Evolutionary conservation across 169 alveolate species (phyloP).

Genomic region (Plasmodium inui): DNA sequence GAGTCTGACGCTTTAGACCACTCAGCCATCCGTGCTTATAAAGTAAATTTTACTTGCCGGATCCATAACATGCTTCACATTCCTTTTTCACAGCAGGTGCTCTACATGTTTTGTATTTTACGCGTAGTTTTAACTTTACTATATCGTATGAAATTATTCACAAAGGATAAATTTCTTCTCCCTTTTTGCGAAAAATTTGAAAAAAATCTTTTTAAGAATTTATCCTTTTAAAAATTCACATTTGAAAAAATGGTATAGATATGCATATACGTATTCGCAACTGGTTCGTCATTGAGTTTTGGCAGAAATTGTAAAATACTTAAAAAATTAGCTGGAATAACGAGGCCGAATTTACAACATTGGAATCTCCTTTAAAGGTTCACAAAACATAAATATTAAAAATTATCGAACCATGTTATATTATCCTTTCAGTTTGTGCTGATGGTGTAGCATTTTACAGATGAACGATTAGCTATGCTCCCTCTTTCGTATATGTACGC

Average conservation of each 20-base stretch:
- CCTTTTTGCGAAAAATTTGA: neutral
- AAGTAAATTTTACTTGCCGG: neutral
- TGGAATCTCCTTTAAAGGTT: neutral
- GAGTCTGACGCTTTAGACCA: conserved; percentile 89
- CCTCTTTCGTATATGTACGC: neutral
- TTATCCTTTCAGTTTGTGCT: neutral
- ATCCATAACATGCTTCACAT: neutral
- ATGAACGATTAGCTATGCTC: neutral
- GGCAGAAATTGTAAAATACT: neutral
- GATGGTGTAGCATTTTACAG: neutral
- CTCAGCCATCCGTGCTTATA: conserved; percentile 85
- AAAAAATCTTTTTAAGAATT: neutral
- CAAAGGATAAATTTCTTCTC: neutral
- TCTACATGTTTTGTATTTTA: neutral
- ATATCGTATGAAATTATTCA: neutral
- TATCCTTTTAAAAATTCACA: neutral
- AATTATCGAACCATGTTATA: neutral
- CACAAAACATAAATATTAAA: neutral
- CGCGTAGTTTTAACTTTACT: neutral
- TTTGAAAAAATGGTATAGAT: neutral
- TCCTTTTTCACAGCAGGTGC: neutral
- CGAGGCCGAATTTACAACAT: neutral
- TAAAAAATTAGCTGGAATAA: neutral
- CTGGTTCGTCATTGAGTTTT: neutral
- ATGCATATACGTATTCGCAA: neutral